Base-by-base conservation (phyloP, 2,329 filamentous ascomycete species). In the Scytalidium sp. region DNA sequence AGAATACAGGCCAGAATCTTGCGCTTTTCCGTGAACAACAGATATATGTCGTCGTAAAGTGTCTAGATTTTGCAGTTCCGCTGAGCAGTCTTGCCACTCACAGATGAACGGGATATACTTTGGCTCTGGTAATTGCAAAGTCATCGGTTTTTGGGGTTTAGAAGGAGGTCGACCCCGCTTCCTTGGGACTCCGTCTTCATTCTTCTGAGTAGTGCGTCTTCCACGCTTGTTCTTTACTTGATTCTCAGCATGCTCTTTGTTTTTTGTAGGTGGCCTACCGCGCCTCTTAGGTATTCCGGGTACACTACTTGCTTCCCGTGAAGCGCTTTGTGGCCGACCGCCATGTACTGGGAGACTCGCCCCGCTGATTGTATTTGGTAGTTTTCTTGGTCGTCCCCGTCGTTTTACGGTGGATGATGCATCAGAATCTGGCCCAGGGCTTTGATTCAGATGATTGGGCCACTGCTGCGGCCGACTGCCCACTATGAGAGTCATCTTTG, bases 11-110 rank as follows among this genome's bases (percentile, higher is more conserved):
- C 51, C 17, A 57, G 50, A 11, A 23, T 56, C 19, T 5, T 44
- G 17, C 41, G 43, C 46, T 25, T 56, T 56, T 3, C 49, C 69
- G 60, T 86, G 83, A 2, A 83, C 70, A 13, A 72, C 57, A 17
- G 65, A 60, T 13, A 85, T 65, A 55, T 86, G 83, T 49, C 67
- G 69, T 20, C 76, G 71, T 39, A 86, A 63, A 9, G 81, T 85
- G 11, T 78, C 77, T 50, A 84, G 64, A 58, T 86, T 86, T 45
- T 84, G 80, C 42, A 86, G 68, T 64, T 84, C 78, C 3, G 82
- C 82, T 23, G 70, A 73, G 59, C 83, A 86, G 0, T 69, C 69
- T 19, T 66, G 55, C 83, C 83, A 86, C 61, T 85, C 80, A 63
- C 83, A 86, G 9, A 74, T 51, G 58, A 81, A 86, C 2, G 71